These are phyloP conservation scores for Mycena epipterygia DNA, from an alignment of 768 basidiomycete genomes.

Conservation along the genomic window DNA sequence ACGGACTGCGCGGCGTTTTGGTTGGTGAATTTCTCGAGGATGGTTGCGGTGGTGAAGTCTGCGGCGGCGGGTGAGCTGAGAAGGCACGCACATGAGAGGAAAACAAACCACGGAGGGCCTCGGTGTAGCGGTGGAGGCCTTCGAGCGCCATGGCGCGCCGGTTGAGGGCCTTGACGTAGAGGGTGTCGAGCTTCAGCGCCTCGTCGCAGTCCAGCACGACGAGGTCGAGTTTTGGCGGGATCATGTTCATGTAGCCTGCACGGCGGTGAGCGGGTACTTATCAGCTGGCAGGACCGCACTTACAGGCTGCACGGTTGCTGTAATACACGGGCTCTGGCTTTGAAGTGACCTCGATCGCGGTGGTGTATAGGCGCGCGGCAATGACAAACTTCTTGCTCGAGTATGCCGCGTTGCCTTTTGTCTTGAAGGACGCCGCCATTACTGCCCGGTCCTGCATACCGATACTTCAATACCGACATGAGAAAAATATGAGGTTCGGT, in stretches of 20 bases:
- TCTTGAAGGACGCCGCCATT: slow-evolving; percentile 75
- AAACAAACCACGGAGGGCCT: slow-evolving; percentile 81
- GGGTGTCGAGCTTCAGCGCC: slow-evolving; percentile 85
- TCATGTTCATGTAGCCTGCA: slow-evolving; percentile 91
- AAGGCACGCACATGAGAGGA: background rate
- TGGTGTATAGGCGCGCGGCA: slow-evolving; percentile 78
- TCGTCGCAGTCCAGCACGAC: slow-evolving; percentile 92
- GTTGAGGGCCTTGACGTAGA: slow-evolving; percentile 93
- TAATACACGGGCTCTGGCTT: slow-evolving; percentile 93
- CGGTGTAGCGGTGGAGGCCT: slow-evolving; percentile 77
- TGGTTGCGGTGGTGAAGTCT: slow-evolving; percentile 98
- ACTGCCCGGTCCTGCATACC: slow-evolving; percentile 70
- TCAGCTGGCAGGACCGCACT: slow-evolving; percentile 42
- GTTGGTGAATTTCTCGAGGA: slow-evolving; percentile 94
- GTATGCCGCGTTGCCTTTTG: slow-evolving; percentile 81
- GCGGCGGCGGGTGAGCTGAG: background rate
- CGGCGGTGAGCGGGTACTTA: slow-evolving; percentile 3
- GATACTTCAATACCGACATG: slow-evolving; percentile 21
- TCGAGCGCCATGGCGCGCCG: slow-evolving; percentile 91
- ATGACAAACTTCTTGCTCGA: slow-evolving; percentile 68
- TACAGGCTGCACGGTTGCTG: slow-evolving; percentile 97
- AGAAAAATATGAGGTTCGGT: slow-evolving; percentile 17
- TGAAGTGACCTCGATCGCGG: slow-evolving; percentile 80
- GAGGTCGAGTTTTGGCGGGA: slow-evolving; percentile 84
- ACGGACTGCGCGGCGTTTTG: slow-evolving; percentile 82